Evolutionary conservation across 768 basidiomycete genomes (phyloP).

Genomic region (Mycena albidolilacea): DNA sequence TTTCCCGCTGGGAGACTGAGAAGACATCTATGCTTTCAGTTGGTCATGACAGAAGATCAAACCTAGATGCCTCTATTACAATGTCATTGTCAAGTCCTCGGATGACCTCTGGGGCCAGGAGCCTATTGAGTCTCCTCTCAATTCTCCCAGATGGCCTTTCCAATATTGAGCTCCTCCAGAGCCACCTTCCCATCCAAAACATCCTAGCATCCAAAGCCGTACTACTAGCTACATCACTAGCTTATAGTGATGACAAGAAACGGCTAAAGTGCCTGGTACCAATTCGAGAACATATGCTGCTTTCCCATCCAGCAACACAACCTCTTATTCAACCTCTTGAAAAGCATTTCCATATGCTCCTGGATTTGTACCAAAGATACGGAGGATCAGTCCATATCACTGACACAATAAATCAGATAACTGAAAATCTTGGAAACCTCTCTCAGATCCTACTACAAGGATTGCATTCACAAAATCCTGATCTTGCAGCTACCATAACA

Average conservation of each 20-base stretch:
- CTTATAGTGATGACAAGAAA: neutral
- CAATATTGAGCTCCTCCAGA: neutral
- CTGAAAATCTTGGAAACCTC: neutral
- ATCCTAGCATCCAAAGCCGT: neutral
- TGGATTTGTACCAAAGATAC: neutral
- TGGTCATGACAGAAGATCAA: constrained; percentile 11
- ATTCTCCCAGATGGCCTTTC: neutral
- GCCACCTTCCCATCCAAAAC: neutral
- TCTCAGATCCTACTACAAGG: neutral
- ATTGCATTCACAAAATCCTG: neutral
- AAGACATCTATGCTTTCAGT: too few species aligned
- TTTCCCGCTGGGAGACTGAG: too few species aligned
- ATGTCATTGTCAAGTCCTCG: constrained; percentile 7
- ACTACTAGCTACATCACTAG: neutral
- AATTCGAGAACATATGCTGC: neutral
- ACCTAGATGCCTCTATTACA: constrained; percentile 9
- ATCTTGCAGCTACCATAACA: neutral
- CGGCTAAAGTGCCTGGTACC: neutral
- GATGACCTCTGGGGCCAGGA: neutral
- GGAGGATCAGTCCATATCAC: neutral
- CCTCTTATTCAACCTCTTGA: neutral
- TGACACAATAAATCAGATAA: neutral
- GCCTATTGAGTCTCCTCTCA: neutral
- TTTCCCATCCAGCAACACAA: neutral
- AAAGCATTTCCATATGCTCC: neutral